Percentiles rank a stretch among this genome's conserved stretches.
Conservation (phyloP, 257 asterid genomes). For the Voacanga thouarsii region DNA sequence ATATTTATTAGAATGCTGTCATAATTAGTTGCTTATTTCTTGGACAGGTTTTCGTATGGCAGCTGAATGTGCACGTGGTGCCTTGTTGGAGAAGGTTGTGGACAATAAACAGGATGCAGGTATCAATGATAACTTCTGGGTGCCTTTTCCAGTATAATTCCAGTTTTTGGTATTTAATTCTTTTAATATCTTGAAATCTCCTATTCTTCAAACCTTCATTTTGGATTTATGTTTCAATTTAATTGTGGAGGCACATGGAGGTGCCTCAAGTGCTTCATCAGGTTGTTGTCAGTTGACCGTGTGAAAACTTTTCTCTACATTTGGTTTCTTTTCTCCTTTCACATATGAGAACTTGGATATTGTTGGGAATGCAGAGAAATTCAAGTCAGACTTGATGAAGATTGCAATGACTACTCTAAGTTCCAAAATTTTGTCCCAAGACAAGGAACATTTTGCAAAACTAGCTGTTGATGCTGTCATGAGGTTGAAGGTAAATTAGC, state of each 20-base stretch:
- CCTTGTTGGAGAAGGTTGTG: conserved; percentile 77
- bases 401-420: conserved; percentile 94
- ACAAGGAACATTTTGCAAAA: conserved; percentile 80
- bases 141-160: neutral
- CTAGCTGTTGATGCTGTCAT: conserved; percentile 91
- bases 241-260: neutral
- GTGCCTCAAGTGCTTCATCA: neutral
- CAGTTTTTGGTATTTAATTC: neutral
- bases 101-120: conserved; percentile 88
- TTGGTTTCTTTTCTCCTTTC: neutral
- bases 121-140: conserved; percentile 18
- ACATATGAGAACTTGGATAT: conserved; percentile 7
- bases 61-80: conserved; percentile 78
- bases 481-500: conserved; percentile 65
- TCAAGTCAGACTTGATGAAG: conserved; percentile 69
- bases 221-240: neutral
- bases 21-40: neutral
- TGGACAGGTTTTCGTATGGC: conserved; percentile 86
- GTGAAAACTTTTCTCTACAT: neutral
- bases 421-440: conserved; percentile 88
- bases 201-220: neutral
- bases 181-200: neutral
- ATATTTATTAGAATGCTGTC: neutral
- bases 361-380: conserved; percentile 50
- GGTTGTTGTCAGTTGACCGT: neutral